Evolutionary conservation across 805 yeast species (phyloP).

Genomic region (Yarrowia sp.): DNA sequence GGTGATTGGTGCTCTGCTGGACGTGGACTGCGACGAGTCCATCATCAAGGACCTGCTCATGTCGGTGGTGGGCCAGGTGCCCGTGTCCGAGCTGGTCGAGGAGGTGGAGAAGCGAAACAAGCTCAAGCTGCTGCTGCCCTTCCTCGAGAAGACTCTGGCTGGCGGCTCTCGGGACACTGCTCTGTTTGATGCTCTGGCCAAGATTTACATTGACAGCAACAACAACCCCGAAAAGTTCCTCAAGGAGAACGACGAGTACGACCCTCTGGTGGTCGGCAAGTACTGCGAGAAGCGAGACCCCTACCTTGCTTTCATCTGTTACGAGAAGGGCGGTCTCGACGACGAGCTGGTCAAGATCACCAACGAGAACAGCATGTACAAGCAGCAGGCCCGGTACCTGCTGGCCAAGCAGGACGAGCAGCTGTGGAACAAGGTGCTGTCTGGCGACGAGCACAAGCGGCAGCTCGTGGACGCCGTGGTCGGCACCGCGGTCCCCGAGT

Average conservation of each 20-base stretch:
- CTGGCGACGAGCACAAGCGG: constrained; percentile 84
- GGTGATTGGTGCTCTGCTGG: constrained; percentile 93
- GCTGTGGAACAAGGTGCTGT: constrained; percentile 82
- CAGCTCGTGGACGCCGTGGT: constrained; percentile 92
- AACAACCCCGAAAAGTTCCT: constrained; percentile 97
- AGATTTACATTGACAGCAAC: constrained; percentile 96
- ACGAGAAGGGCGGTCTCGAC: constrained; percentile 93
- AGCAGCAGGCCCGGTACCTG: constrained; percentile 97
- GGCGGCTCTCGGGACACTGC: constrained; percentile 88
- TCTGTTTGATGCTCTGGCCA: constrained; percentile 92
- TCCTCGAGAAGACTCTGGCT: constrained; percentile 84
- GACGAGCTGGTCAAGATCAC: constrained; percentile 89
- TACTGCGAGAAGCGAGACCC: constrained; percentile 99
- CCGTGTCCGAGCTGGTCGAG: constrained; percentile 82
- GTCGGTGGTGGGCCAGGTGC: constrained; percentile 93
- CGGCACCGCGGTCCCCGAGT: constrained; percentile 94
- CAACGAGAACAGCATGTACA: constrained; percentile 97
- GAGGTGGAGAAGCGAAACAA: constrained; percentile 98
- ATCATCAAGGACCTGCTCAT: constrained; percentile 80
- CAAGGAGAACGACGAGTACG: constrained; percentile 87
- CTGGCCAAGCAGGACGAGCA: constrained; percentile 83
- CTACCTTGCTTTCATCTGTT: constrained; percentile 95
- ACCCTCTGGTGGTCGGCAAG: constrained; percentile 93
- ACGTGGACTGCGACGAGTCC: constrained; percentile 95
- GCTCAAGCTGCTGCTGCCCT: constrained; percentile 88